Percentiles rank a stretch among this genome's conserved stretches.
These are phyloP conservation scores for Leccinum obscurum DNA, from an alignment of 768 basidiomycete genomes.

Conservation along the genomic window DNA sequence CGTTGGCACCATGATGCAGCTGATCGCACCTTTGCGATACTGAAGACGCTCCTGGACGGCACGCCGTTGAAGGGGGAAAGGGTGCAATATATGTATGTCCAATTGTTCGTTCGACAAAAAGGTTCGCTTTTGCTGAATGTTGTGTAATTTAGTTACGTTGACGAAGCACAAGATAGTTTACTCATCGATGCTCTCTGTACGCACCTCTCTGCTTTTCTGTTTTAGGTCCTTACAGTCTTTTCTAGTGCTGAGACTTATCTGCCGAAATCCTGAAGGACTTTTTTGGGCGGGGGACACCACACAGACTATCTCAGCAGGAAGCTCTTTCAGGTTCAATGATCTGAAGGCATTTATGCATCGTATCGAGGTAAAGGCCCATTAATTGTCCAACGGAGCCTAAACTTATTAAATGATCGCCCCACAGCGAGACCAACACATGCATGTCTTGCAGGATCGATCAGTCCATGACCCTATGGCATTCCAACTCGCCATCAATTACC, in stretches of 20 bases:
- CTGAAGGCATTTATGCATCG: constrained; percentile 66
- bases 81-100: constrained; percentile 56
- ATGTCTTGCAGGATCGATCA: constrained; percentile 13
- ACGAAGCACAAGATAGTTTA: constrained; percentile 74
- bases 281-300: constrained; percentile 85
- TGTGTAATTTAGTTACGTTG: constrained; percentile 51
- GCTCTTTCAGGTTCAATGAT: constrained; percentile 70
- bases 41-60: constrained; percentile 35
- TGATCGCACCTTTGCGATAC: constrained; percentile 60
- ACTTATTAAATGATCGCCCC: background rate
- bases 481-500: constrained; percentile 63
- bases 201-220: constrained; percentile 10
- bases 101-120: background rate
- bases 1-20: constrained; percentile 53
- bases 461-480: constrained; percentile 42
- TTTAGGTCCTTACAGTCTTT: background rate
- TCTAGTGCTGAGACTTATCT: constrained; percentile 62
- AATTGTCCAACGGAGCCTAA: background rate
- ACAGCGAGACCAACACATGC: constrained; percentile 24
- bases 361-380: constrained; percentile 47
- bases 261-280: constrained; percentile 61
- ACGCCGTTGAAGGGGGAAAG: constrained; percentile 38
- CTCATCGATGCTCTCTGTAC: constrained; percentile 62
- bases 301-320: constrained; percentile 73
- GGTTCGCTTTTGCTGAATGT: background rate